These are phyloP conservation scores for Xylaria sp. DNA, from an alignment of 2,329 filamentous ascomycete species.

Conservation along the genomic window DNA sequence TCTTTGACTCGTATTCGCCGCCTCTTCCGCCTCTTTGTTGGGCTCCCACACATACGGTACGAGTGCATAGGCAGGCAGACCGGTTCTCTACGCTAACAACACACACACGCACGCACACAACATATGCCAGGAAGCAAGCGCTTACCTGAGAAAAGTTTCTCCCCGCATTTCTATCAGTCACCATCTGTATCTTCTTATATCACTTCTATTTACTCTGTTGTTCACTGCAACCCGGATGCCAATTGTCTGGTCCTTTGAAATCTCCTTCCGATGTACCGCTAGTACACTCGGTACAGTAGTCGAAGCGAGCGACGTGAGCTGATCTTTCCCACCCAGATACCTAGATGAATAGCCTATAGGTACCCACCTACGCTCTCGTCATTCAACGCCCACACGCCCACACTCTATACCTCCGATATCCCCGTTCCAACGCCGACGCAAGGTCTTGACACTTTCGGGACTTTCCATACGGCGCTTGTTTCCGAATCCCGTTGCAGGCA, in stretches of 20 bases:
- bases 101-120: slow-evolving; percentile 10
- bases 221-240: slow-evolving; percentile 7
- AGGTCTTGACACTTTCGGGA: slow-evolving; percentile 16
- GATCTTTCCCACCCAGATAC: slow-evolving; percentile 20
- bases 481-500: slow-evolving; percentile 30
- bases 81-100: slow-evolving; percentile 8
- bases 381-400: slow-evolving; percentile 29
- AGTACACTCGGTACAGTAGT: slow-evolving; percentile 2
- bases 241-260: slow-evolving; percentile 23
- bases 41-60: slow-evolving; percentile 8
- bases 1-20: slow-evolving; percentile 18
- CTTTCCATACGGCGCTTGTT: slow-evolving; percentile 28
- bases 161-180: slow-evolving; percentile 32
- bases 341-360: slow-evolving; percentile 26
- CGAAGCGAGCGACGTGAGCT: slow-evolving; percentile 30
- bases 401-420: slow-evolving; percentile 44
- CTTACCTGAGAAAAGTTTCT: slow-evolving; percentile 26
- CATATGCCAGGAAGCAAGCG: slow-evolving; percentile 28
- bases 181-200: slow-evolving; percentile 13
- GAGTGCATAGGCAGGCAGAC: slow-evolving; percentile 7
- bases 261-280: slow-evolving; percentile 17
- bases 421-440: slow-evolving; percentile 40
- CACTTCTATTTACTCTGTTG: slow-evolving; percentile 19
- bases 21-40: slow-evolving; percentile 11
- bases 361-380: slow-evolving; percentile 39